Evolutionary conservation across 1,139 yeast species (phyloP), one percentile per base, ranked within the genome.

Genomic region (Kazachstania sp.): DNA sequence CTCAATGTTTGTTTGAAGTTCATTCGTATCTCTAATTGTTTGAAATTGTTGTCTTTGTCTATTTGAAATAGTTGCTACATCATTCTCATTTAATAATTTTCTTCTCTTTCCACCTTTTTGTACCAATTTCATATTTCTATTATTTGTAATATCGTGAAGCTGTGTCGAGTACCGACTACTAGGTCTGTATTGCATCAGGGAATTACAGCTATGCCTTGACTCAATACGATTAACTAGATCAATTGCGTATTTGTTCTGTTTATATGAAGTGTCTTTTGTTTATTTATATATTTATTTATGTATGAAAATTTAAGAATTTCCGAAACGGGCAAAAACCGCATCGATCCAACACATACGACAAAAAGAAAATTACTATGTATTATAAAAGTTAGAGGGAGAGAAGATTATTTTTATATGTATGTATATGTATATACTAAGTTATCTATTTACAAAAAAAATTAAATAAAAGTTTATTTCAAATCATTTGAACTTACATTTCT

Each of bases 401-500:
- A n/a, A n/a, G n/a, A n/a, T n/a, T n/a, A n/a, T n/a, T n/a, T n/a
- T n/a, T n/a, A n/a, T n/a, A n/a, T n/a, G n/a, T n/a, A n/a, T n/a
- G n/a, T n/a, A n/a, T n/a, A n/a, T n/a, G n/a, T n/a, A n/a, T n/a
- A n/a, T n/a, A n/a, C n/a, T n/a, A n/a, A n/a, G 8, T 23, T 23
- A 23, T 23, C 28, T 23, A 23, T 23, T 23, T 23, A 23, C 28
- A 23, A 23, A n/a, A 23, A 9, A 23, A 4, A 2, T 7, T 23
- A 15, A 3, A 6, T 31, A 13, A 3, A n/a, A n/a, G n/a, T n/a
- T n/a, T 32, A 32, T 15, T 41, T 70, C 63, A 88, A 87, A 64
- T 90, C 96, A 52, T 78, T 78, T 19, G 78, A 71, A 61, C 86
- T 95, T 57, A 92, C 76, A 68, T 92, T 92, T 60, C 98, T 74